These are phyloP conservation scores for Monsonia emarginata DNA, from an alignment of 441 rosid genomes.

Conservation along the genomic window DNA sequence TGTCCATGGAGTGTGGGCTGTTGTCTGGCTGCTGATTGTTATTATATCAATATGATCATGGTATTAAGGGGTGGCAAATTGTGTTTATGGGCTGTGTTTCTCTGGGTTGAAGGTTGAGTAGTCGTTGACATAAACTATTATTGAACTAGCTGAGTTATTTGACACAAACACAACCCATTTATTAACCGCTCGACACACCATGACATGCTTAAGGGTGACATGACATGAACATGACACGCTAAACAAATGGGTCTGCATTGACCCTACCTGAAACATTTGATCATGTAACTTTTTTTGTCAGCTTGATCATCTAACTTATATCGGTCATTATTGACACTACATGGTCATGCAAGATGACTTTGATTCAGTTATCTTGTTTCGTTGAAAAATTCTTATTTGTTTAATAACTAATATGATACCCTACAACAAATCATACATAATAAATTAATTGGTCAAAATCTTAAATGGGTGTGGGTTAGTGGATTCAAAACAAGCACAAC, in stretches of 20 bases:
- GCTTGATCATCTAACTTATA: not conserved
- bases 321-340: not conserved
- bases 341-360: not conserved
- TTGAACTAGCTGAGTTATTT: too few relatives aligned
- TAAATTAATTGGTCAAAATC: not conserved
- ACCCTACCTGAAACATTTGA: too few relatives aligned
- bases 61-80: too few relatives aligned
- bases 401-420: not conserved
- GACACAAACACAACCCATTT: too few relatives aligned
- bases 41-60: not conserved
- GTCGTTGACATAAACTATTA: too few relatives aligned
- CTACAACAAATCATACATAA: not conserved
- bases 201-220: too few relatives aligned
- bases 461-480: not conserved
- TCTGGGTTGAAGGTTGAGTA: too few relatives aligned
- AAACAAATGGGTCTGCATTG: too few relatives aligned
- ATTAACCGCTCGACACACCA: too few relatives aligned
- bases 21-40: not conserved
- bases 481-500: not conserved
- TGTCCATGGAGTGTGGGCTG: not conserved
- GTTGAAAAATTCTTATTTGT: not conserved
- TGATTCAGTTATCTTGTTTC: not conserved
- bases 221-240: too few relatives aligned
- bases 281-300: too few relatives aligned
- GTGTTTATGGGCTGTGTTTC: too few relatives aligned